A percentile compares a stretch with the other conserved stretches of the same genome.
Evolutionary conservation across 352 stramenopile genomes (phyloP).

Genomic region (Phytophthora hybrid): DNA sequence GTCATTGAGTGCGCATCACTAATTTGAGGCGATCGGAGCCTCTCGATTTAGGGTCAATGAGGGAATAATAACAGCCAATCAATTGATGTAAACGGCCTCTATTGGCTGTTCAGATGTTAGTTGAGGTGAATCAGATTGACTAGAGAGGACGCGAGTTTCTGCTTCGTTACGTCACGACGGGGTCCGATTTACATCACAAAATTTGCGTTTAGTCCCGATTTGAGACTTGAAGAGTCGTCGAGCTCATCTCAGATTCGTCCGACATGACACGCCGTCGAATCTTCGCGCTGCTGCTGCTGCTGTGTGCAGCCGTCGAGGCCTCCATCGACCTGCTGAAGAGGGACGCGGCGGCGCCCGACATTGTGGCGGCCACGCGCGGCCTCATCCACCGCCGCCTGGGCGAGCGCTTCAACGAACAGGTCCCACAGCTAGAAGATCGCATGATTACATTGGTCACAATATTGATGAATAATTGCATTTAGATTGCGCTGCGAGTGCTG

Average conservation of each 20-base stretch:
- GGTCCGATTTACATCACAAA: not conserved
- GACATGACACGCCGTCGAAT: conserved; percentile 15
- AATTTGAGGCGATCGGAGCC: too few species aligned
- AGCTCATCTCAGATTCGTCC: conserved; percentile 25
- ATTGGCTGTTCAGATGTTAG: not conserved
- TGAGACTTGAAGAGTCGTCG: not conserved
- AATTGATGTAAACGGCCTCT: not conserved
- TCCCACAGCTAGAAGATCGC: conserved; percentile 22
- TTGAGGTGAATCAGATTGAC: too few species aligned
- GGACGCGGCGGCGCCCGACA: conserved; percentile 45
- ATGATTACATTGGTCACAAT: conserved; percentile 10
- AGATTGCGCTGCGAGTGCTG: conserved; percentile 65
- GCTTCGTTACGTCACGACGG: not conserved
- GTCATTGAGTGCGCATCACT: too few species aligned
- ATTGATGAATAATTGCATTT: not conserved
- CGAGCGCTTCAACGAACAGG: conserved; percentile 67
- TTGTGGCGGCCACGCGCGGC: conserved; percentile 53
- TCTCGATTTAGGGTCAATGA: too few species aligned
- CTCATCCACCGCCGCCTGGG: conserved; percentile 71
- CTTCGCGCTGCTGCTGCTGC: conserved; percentile 9
- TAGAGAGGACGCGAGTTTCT: not conserved
- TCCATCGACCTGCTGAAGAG: conserved; percentile 28
- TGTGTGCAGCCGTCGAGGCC: conserved; percentile 25
- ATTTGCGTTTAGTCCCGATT: not conserved
- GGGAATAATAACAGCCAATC: too few species aligned